Base-by-base conservation (phyloP, 2,329 filamentous ascomycete genomes). In the Hortaea sp. region DNA sequence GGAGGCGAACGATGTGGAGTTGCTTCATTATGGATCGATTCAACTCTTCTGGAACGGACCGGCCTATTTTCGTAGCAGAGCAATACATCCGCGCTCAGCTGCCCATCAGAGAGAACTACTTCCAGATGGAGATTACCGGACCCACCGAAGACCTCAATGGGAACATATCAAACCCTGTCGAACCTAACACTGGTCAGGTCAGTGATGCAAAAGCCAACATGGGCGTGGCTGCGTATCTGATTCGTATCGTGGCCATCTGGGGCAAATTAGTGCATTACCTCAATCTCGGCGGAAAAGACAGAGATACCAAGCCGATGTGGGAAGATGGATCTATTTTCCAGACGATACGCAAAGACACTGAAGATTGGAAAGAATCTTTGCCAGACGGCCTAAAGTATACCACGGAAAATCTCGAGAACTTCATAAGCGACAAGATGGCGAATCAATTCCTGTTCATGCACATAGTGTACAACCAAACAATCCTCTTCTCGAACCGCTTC, bases 1-100 rank as follows among this genome's bases (percentile, higher is more conserved):
- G 92, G 49, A 75, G 92, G 55, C 79, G 92, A 47, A 92, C 88
- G 2, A 97, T 98, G 90, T 98, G 92, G 92, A 86, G 89, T 9
- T 97, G 90, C 62, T 95, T 95, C 60, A 67, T 95, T 47, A 95
- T 97, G 89, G 92, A 98, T 63, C 81, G 90, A 0, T 95, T 95
- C 71, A 95, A 94, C 66, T 95, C 90, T 0, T 95, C 89, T 1
- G 90, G 92, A 1, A 94, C 88, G 2, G 89, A 95, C 58, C 78
- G 90, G 34, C 92, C 92, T 13, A 86, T 88, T 44, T 95, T 95
- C 56, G 84, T 95, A 45, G 84, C 86, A 54, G 88, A 95, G 63
- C 86, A 92, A 54, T 87, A 86, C 46, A 77, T 97, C 50, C 83
- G 88, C 55, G 87, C 95, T 11, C 90, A 92, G 53, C 69, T 98